Conservation (phyloP, 305 asterid species). For the Fraxinus platypoda region DNA sequence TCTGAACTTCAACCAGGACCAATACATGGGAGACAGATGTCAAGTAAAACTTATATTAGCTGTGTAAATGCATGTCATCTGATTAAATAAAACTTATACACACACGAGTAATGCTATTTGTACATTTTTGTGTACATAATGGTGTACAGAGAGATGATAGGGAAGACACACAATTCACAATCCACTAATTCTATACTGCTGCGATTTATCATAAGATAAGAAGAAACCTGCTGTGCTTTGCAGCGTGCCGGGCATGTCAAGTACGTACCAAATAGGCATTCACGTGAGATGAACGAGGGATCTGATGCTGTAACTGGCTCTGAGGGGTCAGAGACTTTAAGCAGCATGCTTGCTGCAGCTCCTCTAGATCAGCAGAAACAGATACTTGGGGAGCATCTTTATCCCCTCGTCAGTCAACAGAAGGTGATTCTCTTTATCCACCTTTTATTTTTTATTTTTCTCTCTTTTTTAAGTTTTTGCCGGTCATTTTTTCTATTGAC, state of each 20-base stretch:
- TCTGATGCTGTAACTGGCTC: slow-evolving; percentile 34
- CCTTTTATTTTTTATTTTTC: neutral
- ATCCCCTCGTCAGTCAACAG: slow-evolving; percentile 63
- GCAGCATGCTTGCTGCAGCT: slow-evolving; percentile 67
- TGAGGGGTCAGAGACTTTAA: slow-evolving; percentile 57
- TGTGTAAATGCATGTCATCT: neutral
- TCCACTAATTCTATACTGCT: neutral
- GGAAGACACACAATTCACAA: neutral
- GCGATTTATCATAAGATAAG: neutral
- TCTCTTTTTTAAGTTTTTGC: neutral
- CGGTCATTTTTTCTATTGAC: neutral
- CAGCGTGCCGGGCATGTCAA: slow-evolving; percentile 38
- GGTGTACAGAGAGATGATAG: too few species aligned
- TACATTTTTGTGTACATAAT: too few species aligned
- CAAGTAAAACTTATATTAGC: neutral
- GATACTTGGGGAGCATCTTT: slow-evolving; percentile 77
- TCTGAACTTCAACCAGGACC: neutral
- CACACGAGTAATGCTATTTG: neutral
- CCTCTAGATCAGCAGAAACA: slow-evolving; percentile 71
- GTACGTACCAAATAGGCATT: slow-evolving; percentile 23
- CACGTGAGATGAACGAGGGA: slow-evolving; percentile 31
- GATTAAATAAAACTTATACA: neutral
- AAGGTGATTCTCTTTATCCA: slow-evolving; percentile 40
- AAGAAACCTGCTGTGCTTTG: slow-evolving; percentile 10
- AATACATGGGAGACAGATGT: neutral